These are phyloP conservation scores for Daedaleopsis sinensis DNA, from an alignment of 768 basidiomycete species.

Conservation along the genomic window DNA sequence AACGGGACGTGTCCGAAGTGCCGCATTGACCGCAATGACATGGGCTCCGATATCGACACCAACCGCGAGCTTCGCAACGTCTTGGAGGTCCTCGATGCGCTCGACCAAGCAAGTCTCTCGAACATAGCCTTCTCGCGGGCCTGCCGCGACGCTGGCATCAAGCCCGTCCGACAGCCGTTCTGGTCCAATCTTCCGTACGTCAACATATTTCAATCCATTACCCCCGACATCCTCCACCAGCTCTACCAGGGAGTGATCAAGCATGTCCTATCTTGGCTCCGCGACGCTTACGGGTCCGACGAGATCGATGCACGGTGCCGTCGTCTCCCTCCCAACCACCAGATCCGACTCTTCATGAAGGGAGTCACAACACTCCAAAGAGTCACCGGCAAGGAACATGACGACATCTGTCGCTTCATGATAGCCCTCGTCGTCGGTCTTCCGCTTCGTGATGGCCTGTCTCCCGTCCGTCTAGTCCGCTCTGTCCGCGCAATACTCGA, in stretches of 20 bases:
- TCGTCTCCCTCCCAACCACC: constrained; percentile 25
- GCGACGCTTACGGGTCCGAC: constrained; percentile 1
- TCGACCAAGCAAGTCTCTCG: background rate
- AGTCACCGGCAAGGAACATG: constrained; percentile 27
- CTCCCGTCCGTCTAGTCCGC: constrained; percentile 13
- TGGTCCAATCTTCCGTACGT: constrained; percentile 28
- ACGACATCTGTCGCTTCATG: constrained; percentile 16
- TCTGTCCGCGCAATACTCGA: constrained; percentile 26
- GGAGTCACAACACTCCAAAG: constrained; percentile 24
- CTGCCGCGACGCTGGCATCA: constrained; percentile 22
- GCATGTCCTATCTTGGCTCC: constrained; percentile 28
- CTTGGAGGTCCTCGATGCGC: constrained; percentile 2
- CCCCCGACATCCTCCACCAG: constrained; percentile 34
- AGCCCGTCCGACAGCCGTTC: constrained; percentile 26
- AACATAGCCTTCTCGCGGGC: constrained; percentile 8
- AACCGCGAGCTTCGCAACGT: background rate
- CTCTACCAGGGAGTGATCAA: constrained; percentile 33
- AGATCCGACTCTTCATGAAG: constrained; percentile 23
- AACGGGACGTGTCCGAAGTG: constrained; percentile 25
- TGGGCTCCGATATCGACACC: constrained; percentile 1
- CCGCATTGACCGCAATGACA: constrained; percentile 1
- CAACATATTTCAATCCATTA: constrained; percentile 28
- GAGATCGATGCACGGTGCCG: constrained; percentile 24
- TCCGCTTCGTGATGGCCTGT: constrained; percentile 3
- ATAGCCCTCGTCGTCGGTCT: constrained; percentile 23